Base-by-base conservation (phyloP, 306 rosid species). In the Senna tora region DNA sequence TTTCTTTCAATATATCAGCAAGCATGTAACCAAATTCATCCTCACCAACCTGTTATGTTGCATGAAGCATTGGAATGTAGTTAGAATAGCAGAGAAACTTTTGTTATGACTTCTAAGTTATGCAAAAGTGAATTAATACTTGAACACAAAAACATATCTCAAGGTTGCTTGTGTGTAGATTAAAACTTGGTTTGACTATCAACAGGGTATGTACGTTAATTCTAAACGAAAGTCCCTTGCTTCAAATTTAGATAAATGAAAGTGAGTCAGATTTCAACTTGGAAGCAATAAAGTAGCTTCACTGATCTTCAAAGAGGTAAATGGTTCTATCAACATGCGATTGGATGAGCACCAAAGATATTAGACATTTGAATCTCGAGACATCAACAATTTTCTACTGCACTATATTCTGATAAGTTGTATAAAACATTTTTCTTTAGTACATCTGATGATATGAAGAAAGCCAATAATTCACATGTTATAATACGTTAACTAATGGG, bases 21-120 rank as follows among this genome's bases (percentile, higher is more conserved):
- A 94, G 98, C 97, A 94, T 94, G 86, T 94, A 91, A 30, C 97
- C 98, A 75, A 94, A 94, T 80, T 94, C 98, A 83, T 94, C 98
- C 69, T 90, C 96, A 57, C 98, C 98, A 36, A 94, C 97, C 98
- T 94, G 90, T 51, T 15, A 52, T 32, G 77, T 66, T 64, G 67
- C 60, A 64, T 25, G 46, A 43, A 67, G 65, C 54, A 70, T 67
- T 20, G 65, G 54, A 67, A 15, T 46, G 32, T 43, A 11, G 17
- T 63, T 42, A 54, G 64, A 34, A 52, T 54, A 8, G 45, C 73
- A 70, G 36, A 65, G 43, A 69, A 70, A 22, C n/a, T 54, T 69
- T 54, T 58, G 36, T 45, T 12, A 65, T 42, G 71, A 42, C 75
- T 43, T 67, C 46, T 34, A 33, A 41, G 60, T 76, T 55, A 56